Base-by-base conservation (phyloP, 805 yeast species). In the Candida sithepensis region DNA sequence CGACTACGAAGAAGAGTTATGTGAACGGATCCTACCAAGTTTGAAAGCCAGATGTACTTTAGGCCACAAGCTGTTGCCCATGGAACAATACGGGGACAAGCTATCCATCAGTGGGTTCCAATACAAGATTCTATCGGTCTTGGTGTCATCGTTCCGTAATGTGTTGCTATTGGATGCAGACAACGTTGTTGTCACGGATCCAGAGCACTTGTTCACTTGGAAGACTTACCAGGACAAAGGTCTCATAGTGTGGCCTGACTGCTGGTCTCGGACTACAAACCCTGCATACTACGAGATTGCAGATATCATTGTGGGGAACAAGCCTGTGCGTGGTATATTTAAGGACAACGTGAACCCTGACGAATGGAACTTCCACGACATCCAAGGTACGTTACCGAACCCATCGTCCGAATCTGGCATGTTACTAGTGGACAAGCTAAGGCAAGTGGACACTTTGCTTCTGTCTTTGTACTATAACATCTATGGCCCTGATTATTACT, bases 321-420 rank as follows among this genome's bases (percentile, higher is more conserved):
- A 51, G 18, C 70, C 70, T 9, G 60, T 67, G 2, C 66, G 71
- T 20, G 70, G 74, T 3, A 55, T 54, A 2, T 63, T 60, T 32
- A 48, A 45, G 44, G 45, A 50, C 42, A 42, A 58, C 33, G 43
- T 44, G 32, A 41, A 46, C 18, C 53, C 55, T 33, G 48, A 53
- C 42, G 58, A 68, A 21, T 71, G 75, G 46, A 70, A 75, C 36
- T 76, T 67, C 61, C 92, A 85, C 63, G 84, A 81, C 53, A 70
- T 82, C 45, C 77, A 77, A 48, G 84, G 85, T 32, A 64, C 90
- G 0, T 58, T 85, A 41, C 87, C 88, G 1, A 83, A 85, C 57
- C 79, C 86, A 4, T 69, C 87, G 4, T 70, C 83, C 1, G 91
- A 85, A 65, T 77, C 88, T 1, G 92, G 91, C 9, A 84, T 83